These are phyloP conservation scores for Oemleria cerasiformis DNA, from an alignment of 306 rosid species.

Conservation along the genomic window DNA sequence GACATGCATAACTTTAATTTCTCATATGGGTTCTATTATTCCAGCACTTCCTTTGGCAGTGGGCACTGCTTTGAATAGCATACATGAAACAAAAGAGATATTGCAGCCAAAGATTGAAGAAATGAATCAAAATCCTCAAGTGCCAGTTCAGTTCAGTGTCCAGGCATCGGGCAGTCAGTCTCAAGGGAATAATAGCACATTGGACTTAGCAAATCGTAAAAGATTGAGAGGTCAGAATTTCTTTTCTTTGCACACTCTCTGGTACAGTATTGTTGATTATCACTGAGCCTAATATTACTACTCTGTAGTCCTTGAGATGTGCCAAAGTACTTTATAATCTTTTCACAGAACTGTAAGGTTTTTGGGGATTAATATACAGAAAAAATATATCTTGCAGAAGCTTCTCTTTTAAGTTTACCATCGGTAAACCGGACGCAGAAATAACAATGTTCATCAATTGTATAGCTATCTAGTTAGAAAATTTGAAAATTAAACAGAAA, in stretches of 20 bases:
- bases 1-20: not conserved
- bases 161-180: not conserved
- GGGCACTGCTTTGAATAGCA: slow-evolving; percentile 11
- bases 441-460: not conserved
- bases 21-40: not conserved
- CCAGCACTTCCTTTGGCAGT: slow-evolving; percentile 33
- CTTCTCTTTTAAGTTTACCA: not conserved
- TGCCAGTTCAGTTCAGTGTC: slow-evolving; percentile 1
- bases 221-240: too few relatives aligned
- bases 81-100: not conserved
- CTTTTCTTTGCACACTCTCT: not conserved
- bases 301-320: too few relatives aligned
- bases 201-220: too few relatives aligned
- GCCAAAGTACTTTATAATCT: not conserved
- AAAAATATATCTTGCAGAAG: not conserved
- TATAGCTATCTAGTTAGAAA: not conserved
- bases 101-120: slow-evolving; percentile 26
- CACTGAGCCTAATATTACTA: too few relatives aligned
- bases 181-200: slow-evolving; percentile 7
- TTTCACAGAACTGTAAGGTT: not conserved
- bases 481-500: not conserved
- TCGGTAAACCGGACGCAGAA: not conserved
- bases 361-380: not conserved
- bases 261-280: too few relatives aligned
- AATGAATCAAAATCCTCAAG: slow-evolving; percentile 29